phyloP scores from a whole-genome alignment of 192 early-diverging fungal species.

The Chytriomyces sp. region DNA sequence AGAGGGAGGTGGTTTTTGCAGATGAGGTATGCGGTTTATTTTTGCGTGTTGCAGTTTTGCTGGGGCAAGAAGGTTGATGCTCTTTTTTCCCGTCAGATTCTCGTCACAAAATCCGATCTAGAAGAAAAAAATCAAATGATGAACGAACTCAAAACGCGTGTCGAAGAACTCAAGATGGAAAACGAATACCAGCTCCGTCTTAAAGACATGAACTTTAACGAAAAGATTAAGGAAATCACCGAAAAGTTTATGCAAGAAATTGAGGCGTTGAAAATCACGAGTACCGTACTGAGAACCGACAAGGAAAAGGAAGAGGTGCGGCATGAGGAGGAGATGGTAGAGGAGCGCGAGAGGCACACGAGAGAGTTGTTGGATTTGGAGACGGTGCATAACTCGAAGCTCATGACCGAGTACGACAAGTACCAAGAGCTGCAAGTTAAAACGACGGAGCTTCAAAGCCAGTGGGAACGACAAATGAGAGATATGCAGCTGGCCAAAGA shows the following conservation, averaged over 20 bases:
- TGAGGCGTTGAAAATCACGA: constrained; percentile 64
- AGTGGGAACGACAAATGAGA: constrained; percentile 64
- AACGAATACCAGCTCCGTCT: constrained; percentile 70
- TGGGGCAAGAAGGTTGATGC: not conserved
- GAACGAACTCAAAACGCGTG: constrained; percentile 62
- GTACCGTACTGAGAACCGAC: constrained; percentile 61
- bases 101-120: constrained; percentile 66
- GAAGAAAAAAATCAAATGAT: constrained; percentile 65
- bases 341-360: constrained; percentile 59
- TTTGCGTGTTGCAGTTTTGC: not conserved
- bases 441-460: constrained; percentile 55
- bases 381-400: constrained; percentile 56
- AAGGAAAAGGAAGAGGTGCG: constrained; percentile 70
- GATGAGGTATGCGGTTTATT: constrained; percentile 55
- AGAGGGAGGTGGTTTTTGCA: constrained; percentile 60
- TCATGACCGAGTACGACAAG: constrained; percentile 70
- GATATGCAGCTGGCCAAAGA: constrained; percentile 60
- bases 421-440: constrained; percentile 60
- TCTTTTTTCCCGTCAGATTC: constrained; percentile 46
- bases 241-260: constrained; percentile 72
- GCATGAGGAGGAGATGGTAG: constrained; percentile 65
- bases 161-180: constrained; percentile 72
- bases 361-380: constrained; percentile 63
- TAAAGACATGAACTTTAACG: constrained; percentile 74
- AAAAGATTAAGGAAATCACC: constrained; percentile 69